phyloP scores from a whole-genome alignment of 306 rosid genomes.

The Prunus davidiana region DNA sequence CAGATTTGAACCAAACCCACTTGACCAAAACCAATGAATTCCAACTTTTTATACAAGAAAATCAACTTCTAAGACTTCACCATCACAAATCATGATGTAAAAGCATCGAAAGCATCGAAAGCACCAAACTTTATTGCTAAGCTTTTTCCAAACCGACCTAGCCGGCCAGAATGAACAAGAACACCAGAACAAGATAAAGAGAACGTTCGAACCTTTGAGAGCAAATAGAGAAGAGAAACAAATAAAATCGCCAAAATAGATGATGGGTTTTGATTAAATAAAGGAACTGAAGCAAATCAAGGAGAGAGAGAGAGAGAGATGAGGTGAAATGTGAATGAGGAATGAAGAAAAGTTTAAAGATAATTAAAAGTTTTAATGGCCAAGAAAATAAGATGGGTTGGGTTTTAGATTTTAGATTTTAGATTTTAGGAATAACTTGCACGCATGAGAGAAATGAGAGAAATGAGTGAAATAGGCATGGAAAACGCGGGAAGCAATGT shows the following conservation, averaged over 20 bases:
- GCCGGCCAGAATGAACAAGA: slow-evolving; percentile 16
- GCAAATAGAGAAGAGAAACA: slow-evolving; percentile 21
- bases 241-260: slow-evolving; percentile 10
- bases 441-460: slow-evolving; percentile 68
- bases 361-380: slow-evolving; percentile 28
- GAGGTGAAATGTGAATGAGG: slow-evolving; percentile 42
- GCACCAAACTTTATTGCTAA: background rate
- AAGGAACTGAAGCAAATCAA: slow-evolving; percentile 8
- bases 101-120: background rate
- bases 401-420: background rate
- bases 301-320: slow-evolving; percentile 8
- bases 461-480: slow-evolving; percentile 41
- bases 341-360: slow-evolving; percentile 45
- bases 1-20: slow-evolving; percentile 15
- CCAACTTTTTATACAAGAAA: background rate
- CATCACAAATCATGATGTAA: background rate
- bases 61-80: background rate
- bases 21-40: slow-evolving; percentile 13
- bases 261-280: slow-evolving; percentile 10
- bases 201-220: slow-evolving; percentile 24
- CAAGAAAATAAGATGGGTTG: slow-evolving; percentile 31
- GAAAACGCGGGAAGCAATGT: slow-evolving; percentile 73
- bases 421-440: slow-evolving; percentile 69
- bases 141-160: slow-evolving; percentile 14
- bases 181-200: slow-evolving; percentile 27